Evolutionary conservation across 495 filamentous ascomycete species (phyloP), one percentile per base, ranked within the genome.

Genomic region (Cenococcum geophilum): DNA sequence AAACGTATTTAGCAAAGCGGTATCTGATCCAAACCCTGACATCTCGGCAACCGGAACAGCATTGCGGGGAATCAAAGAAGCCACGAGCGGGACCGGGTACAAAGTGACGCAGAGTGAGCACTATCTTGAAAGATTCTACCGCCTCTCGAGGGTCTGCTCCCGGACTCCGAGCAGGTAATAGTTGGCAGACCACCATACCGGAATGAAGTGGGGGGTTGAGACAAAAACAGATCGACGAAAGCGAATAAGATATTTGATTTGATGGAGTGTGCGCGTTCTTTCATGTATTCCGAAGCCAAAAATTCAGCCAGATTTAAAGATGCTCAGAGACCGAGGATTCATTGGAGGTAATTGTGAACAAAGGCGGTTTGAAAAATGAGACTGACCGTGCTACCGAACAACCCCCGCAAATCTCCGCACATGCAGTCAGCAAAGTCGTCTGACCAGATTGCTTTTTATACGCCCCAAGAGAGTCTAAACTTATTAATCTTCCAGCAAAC

Each of bases 381-480:
- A 49, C 49, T 25, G 14, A 52, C 20, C 20, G 49, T 52, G 49
- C 18, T 23, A 52, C 49, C 10, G 8, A 16, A 27, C 5, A 25
- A 52, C 5, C 49, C 49, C 49, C 49, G 49, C 49, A 52, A 16
- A 23, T 52, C 6, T 52, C 23, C 49, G 18, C 49, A 32, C 23
- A 52, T 52, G 49, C 49, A 52, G 49, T 52, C 49, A 52, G 49
- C 49, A 32, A 8, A 14, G 49, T 52, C 49, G 49, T 52, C 49
- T 52, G 49, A 52, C 49, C 5, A 14, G 22, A 23, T 32, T 52
- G 49, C 49, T 52, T 23, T 52, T 52, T 52, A 23, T 16, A 52
- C 25, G 25, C 49, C 16, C 18, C 49, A 16, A 16, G 23, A 32
- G 18, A 25, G 14, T 27, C 49, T 52, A 32, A 23, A 14, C 49